Conservation (phyloP, 352 stramenopile genomes). For the Phytophthora idaei region DNA sequence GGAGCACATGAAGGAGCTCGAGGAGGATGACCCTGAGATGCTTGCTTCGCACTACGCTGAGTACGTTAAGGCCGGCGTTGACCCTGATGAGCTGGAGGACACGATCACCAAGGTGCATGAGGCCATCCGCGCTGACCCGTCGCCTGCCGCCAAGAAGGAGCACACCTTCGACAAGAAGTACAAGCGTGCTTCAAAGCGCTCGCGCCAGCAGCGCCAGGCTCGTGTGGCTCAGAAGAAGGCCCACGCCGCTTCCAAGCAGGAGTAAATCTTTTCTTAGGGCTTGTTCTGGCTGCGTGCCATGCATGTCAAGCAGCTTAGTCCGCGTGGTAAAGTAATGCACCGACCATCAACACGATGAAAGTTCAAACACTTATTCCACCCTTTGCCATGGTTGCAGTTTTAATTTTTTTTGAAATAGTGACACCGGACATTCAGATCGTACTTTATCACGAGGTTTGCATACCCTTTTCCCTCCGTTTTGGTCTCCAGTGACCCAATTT, state of each 20-base stretch:
- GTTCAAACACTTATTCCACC: slow-evolving; percentile 32
- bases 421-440: not conserved
- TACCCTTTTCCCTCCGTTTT: not conserved
- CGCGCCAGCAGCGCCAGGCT: slow-evolving; percentile 94
- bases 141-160: slow-evolving; percentile 91
- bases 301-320: slow-evolving; percentile 8
- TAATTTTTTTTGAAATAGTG: not conserved
- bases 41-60: slow-evolving; percentile 97
- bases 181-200: slow-evolving; percentile 94
- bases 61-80: slow-evolving; percentile 94
- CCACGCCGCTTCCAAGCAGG: slow-evolving; percentile 65
- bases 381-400: not conserved
- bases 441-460: not conserved
- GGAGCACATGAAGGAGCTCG: slow-evolving; percentile 99
- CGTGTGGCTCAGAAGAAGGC: slow-evolving; percentile 98
- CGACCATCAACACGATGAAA: slow-evolving; percentile 44
- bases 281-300: slow-evolving; percentile 3
- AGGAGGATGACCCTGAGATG: slow-evolving; percentile 99
- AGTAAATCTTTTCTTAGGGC: slow-evolving; percentile 32
- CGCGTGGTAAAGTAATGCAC: slow-evolving; percentile 17
- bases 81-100: slow-evolving; percentile 92
- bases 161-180: slow-evolving; percentile 94
- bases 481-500: not conserved
- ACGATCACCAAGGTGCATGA: slow-evolving; percentile 95
- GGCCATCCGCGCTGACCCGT: slow-evolving; percentile 97